Base-by-base conservation (phyloP, 257 asterid species). In the Cruciata laevipes region DNA sequence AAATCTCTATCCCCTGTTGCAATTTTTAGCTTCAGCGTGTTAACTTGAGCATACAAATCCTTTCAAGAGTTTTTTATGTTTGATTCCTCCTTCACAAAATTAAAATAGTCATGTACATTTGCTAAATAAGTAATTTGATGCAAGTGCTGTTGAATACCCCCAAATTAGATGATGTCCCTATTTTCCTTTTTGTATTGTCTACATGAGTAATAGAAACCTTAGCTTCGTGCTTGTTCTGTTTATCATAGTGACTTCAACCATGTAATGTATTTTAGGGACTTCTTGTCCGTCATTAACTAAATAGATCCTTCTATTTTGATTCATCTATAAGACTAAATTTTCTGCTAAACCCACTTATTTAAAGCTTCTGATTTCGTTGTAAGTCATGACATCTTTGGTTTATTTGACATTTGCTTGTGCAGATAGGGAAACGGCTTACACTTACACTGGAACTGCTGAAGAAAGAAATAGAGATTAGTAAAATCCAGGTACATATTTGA, bases 381-480 rank as follows among this genome's bases (percentile, higher is more conserved):
- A 47, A 24, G 18, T 5, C 24, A 4, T 38, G 42, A 35, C 20
- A 5, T 35, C 1, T 23, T 35, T 10, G 63, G 35, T 57, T 13
- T 24, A 2, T 25, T 35, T 77, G 61, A n/a, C 61, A 33, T 32
- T 31, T 14, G 30, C 65, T 30, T 37, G 13, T 24, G 57, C 81
- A 94, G 99, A 96, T 94, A 76, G 85, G 82, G 75, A 86, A 88
- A 78, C 85, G 99, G 55, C 85, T 94, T 68, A 80, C 81, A 64
- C 96, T 94, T 76, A 82, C 96, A 47, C 81, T 94, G 76, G 96
- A 87, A 84, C 77, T 94, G 68, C 89, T 90, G 85, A 94, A 94
- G 90, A 94, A 94, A 80, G 99, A 94, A 86, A 86, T 94, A 91
- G 99, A 94, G 91, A 94, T 94, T 61, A 90, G 89, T 84, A 94